phyloP scores from a whole-genome alignment of 257 asterid genomes.

The Primulina tabacum region DNA sequence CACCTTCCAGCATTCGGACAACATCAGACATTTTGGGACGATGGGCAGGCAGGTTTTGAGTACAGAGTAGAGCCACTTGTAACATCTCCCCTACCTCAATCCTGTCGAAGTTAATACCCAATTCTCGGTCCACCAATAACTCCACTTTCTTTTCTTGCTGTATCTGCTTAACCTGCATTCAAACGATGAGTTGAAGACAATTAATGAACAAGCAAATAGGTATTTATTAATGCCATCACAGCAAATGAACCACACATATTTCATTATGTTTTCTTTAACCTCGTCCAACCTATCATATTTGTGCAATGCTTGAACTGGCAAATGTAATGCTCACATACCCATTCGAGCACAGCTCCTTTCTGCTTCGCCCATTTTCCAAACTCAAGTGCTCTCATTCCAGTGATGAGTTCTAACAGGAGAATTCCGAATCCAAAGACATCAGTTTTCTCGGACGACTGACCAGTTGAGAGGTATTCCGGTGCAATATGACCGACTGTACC shows the following conservation, averaged over 20 bases:
- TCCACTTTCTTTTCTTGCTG: constrained; percentile 71
- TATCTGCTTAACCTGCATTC: constrained; percentile 65
- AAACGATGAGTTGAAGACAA: neutral
- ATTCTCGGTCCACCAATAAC: constrained; percentile 60
- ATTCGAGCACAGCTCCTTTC: constrained; percentile 89
- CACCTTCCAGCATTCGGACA: constrained; percentile 92
- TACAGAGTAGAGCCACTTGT: constrained; percentile 92
- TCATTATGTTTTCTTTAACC: neutral
- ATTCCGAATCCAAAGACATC: constrained; percentile 97
- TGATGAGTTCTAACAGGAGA: constrained; percentile 81
- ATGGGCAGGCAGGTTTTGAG: constrained; percentile 71
- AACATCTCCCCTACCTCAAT: constrained; percentile 90
- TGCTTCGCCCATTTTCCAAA: constrained; percentile 74
- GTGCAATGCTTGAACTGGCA: neutral
- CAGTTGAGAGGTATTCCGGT: constrained; percentile 91
- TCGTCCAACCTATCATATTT: neutral
- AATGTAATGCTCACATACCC: constrained; percentile 45
- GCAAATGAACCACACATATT: neutral
- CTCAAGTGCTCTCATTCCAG: constrained; percentile 92
- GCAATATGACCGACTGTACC: constrained; percentile 99
- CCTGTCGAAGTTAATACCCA: constrained; percentile 60
- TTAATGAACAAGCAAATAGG: no score
- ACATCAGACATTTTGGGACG: constrained; percentile 97
- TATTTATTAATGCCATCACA: no score
- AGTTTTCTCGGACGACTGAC: constrained; percentile 94